Conservation (phyloP, 768 basidiomycete species). For the Tulasnella sp. region DNA sequence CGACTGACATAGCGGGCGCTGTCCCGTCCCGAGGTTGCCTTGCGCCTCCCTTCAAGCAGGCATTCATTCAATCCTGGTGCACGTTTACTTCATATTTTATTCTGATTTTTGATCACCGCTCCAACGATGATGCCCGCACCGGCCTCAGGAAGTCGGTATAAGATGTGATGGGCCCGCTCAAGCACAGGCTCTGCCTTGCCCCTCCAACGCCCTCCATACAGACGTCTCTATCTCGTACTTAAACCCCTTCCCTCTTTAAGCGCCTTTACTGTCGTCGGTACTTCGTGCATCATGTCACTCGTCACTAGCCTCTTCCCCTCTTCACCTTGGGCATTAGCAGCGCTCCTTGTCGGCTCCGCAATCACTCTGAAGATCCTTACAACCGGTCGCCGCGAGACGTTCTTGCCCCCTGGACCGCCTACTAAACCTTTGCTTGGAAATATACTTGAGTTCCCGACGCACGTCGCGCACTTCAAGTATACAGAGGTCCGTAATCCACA, state of each 20-base stretch:
- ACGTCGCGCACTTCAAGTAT: constrained; percentile 19
- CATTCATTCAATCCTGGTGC: not conserved
- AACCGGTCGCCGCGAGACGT: not conserved
- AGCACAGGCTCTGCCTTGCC: not conserved
- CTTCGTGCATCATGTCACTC: not conserved
- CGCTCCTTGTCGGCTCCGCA: not conserved
- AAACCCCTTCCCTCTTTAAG: not conserved
- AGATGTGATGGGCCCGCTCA: not conserved
- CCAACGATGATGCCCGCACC: not conserved
- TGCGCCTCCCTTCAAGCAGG: not conserved
- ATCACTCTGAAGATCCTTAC: not conserved
- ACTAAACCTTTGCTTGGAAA: constrained; percentile 21
- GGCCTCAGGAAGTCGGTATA: not conserved
- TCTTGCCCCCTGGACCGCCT: constrained; percentile 21
- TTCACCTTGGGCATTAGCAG: not conserved
- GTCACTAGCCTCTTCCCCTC: not conserved
- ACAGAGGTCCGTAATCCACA: constrained; percentile 14
- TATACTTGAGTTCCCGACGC: constrained; percentile 18
- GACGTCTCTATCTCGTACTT: not conserved
- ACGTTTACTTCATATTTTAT: not conserved
- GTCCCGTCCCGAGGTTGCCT: not conserved
- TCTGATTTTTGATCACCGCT: not conserved
- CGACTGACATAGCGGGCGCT: not conserved
- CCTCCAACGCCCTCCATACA: not conserved
- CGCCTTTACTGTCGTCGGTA: not conserved